A percentile compares a stretch with the other conserved stretches of the same genome.
These are phyloP conservation scores for Podosphaera leucotricha DNA, from an alignment of 2,329 filamentous ascomycete genomes.

Conservation along the genomic window DNA sequence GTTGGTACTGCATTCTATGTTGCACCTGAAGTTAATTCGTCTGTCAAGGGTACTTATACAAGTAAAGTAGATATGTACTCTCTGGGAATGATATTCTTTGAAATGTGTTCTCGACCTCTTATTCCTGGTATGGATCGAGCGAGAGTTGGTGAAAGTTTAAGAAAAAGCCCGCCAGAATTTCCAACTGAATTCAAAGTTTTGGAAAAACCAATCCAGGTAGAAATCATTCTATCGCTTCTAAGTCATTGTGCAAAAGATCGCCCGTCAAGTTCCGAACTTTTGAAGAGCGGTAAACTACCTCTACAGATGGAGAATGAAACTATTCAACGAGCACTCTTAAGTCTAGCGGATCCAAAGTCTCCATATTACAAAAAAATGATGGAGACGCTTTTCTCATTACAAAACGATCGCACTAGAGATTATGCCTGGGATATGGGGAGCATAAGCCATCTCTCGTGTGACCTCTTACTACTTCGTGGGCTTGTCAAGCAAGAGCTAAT, in stretches of 20 bases:
- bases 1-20: conserved; percentile 73
- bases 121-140: conserved; percentile 36
- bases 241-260: conserved; percentile 63
- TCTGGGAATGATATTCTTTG: conserved; percentile 89
- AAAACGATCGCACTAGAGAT: conserved; percentile 58
- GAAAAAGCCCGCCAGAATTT: conserved; percentile 41
- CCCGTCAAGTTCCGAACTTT: conserved; percentile 58
- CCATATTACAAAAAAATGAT: conserved; percentile 81
- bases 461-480: conserved; percentile 41
- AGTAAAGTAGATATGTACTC: conserved; percentile 98
- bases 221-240: conserved; percentile 58
- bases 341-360: conserved; percentile 59
- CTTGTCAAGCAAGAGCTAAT: conserved; percentile 52
- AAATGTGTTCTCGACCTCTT: conserved; percentile 62
- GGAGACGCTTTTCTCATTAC: conserved; percentile 51
- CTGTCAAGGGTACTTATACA: conserved; percentile 54
- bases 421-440: conserved; percentile 51
- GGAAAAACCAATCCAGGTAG: conserved; percentile 44
- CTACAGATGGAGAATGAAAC: conserved; percentile 85
- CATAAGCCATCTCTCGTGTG: conserved; percentile 26
- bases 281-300: conserved; percentile 69
- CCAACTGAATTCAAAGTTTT: conserved; percentile 51
- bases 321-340: conserved; percentile 59
- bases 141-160: conserved; percentile 40
- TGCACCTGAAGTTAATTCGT: conserved; percentile 70